Percentiles rank a stretch among this genome's conserved stretches.
These are phyloP conservation scores for Sphagnum contortum DNA, from an alignment of 225 moss, liverwort and hornwort species.

Conservation along the genomic window DNA sequence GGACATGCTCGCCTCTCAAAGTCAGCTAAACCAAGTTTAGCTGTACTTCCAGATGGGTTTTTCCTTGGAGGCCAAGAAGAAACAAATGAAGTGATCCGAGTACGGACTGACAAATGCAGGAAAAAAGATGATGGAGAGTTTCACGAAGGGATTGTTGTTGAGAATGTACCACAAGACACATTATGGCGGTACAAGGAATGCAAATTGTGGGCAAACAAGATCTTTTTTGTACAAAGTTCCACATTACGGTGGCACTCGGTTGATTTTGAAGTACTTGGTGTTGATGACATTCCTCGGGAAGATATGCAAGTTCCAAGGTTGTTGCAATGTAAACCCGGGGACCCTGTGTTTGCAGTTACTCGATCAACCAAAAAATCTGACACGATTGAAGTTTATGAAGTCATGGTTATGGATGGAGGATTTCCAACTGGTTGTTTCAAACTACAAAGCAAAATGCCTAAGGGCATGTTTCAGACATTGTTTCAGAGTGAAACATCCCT, in stretches of 20 bases:
- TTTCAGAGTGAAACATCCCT: slow-evolving; percentile 31
- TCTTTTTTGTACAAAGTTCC: slow-evolving; percentile 29
- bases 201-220: slow-evolving; percentile 33
- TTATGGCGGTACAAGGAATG: no score
- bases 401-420: slow-evolving; percentile 20
- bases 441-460: slow-evolving; percentile 42
- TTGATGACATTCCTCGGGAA: slow-evolving; percentile 20
- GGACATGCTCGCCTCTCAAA: slow-evolving; percentile 17
- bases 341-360: slow-evolving; percentile 38
- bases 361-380: slow-evolving; percentile 23
- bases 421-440: slow-evolving; percentile 34
- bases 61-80: slow-evolving; percentile 48
- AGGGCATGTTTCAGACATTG: slow-evolving; percentile 29
- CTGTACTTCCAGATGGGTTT: slow-evolving; percentile 27
- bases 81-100: slow-evolving; percentile 15
- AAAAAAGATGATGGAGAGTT: no score
- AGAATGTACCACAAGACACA: no score
- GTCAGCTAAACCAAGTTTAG: slow-evolving; percentile 26
- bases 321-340: slow-evolving; percentile 38
- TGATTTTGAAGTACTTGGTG: slow-evolving; percentile 23
- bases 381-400: slow-evolving; percentile 45
- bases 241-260: slow-evolving; percentile 43
- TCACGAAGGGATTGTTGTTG: no score
- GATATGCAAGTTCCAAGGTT: slow-evolving; percentile 33
- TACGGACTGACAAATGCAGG: no score